A percentile compares a stretch with the other conserved stretches of the same genome.
These are phyloP conservation scores for Excoecaria agallocha DNA, from an alignment of 345 rosid species.

Conservation along the genomic window DNA sequence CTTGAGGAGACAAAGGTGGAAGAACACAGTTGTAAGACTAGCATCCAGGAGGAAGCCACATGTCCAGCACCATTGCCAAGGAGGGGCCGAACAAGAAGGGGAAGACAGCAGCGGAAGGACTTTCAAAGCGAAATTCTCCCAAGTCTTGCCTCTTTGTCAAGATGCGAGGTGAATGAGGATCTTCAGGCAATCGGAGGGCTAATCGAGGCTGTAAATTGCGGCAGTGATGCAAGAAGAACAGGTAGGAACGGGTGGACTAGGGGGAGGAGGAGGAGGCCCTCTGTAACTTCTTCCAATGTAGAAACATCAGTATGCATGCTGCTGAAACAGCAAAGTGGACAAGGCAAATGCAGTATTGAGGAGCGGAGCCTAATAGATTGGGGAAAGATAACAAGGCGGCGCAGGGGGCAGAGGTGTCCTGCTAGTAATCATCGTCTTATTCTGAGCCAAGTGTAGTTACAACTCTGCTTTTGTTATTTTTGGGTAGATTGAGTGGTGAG, in stretches of 20 bases:
- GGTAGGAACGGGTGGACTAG: constrained; percentile 25
- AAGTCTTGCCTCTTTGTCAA: constrained; percentile 39
- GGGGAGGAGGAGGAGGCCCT: constrained; percentile 20
- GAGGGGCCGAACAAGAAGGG: constrained; percentile 34
- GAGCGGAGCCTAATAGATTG: constrained; percentile 29
- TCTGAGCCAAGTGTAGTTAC: constrained; percentile 18
- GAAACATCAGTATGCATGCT: constrained; percentile 10
- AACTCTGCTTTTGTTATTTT: not conserved
- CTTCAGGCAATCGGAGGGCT: constrained; percentile 47
- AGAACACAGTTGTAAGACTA: constrained; percentile 21
- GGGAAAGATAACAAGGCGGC: constrained; percentile 47
- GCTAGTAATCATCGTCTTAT: constrained; percentile 34
- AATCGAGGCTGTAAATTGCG: constrained; percentile 26
- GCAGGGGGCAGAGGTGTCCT: constrained; percentile 43
- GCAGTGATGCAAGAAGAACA: constrained; percentile 8
- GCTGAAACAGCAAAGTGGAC: constrained; percentile 9
- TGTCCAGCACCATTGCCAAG: constrained; percentile 22
- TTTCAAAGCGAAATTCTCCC: constrained; percentile 38
- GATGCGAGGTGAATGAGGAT: constrained; percentile 47
- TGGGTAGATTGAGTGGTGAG: not conserved
- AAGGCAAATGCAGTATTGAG: constrained; percentile 7
- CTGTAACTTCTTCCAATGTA: constrained; percentile 19
- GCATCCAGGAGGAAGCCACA: constrained; percentile 17
- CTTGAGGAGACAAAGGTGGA: constrained; percentile 37
- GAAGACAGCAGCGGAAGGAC: constrained; percentile 36